Base-by-base conservation (phyloP, 768 basidiomycete species). In the Suillus plorans region DNA sequence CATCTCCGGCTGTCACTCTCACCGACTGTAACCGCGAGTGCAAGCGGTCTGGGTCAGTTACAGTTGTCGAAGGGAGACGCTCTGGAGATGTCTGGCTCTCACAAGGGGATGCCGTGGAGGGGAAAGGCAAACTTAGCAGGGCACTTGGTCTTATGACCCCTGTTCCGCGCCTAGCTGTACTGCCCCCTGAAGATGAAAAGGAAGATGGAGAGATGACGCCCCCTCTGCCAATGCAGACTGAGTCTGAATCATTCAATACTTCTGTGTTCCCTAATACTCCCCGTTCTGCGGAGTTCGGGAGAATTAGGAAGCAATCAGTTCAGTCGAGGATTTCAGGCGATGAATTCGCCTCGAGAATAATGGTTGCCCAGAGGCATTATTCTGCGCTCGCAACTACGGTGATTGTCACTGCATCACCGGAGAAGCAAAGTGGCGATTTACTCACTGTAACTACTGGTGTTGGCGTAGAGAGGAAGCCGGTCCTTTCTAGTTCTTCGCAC, bases 41-140 rank as follows among this genome's bases (percentile, higher is more conserved):
- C 74, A 90, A 88, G 73, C 84, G 85, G 62, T 88, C 87, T 73
- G 85, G 82, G 56, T 86, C 84, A 66, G 68, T 78, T 60, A 90
- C 88, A 22, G 85, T 90, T 47, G 85, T 91, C 25, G 88, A 91
- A 73, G 86, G 85, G 36, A 84, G 88, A 39, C 86, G 88, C 56
- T 89, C 88, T 68, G 88, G 88, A 31, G 90, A 91, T 69, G 85
- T 91, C 36, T 91, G 90, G 90, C 75, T 91, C 67, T 73, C 84
- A 14, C 88, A 88, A 62, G 89, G 89, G n/a, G 85, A 91, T 65
- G 90, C 89, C 8, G 78, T 88, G 25, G 87, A 89, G 58, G 87
- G 87, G 2, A 89, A 87, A 73, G 77, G 78, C 62, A 88, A 86
- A 69, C 67, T 89, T 37, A 80, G 84, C 50, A 85, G 89, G 22